These are phyloP conservation scores for Albatrellus ellisii DNA, from an alignment of 768 basidiomycete species.

Conservation along the genomic window DNA sequence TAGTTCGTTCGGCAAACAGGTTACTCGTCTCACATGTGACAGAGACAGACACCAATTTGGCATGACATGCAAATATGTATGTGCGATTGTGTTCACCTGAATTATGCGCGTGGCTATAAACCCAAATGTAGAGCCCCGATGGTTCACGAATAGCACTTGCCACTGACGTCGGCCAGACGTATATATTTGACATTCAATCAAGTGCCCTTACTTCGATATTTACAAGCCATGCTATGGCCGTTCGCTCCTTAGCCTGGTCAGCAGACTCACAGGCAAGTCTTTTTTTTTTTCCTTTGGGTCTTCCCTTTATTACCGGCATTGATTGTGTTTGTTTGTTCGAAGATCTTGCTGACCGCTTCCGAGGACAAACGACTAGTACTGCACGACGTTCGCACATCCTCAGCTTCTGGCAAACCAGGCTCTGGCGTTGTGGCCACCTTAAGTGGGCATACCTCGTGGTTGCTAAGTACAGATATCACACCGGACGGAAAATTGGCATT, in stretches of 20 bases:
- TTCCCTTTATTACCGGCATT: neutral
- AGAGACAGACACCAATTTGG: conserved; percentile 70
- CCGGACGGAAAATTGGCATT: conserved; percentile 69
- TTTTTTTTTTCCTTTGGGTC: conserved; percentile 5
- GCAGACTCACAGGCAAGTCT: conserved; percentile 68
- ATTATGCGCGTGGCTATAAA: neutral
- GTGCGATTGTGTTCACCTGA: conserved; percentile 18
- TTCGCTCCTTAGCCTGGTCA: conserved; percentile 82
- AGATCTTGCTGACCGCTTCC: conserved; percentile 83
- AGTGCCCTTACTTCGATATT: conserved; percentile 53
- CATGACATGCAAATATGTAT: conserved; percentile 58
- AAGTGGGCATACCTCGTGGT: conserved; percentile 86
- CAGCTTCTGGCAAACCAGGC: conserved; percentile 43
- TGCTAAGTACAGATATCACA: conserved; percentile 69
- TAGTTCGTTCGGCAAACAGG: conserved; percentile 53
- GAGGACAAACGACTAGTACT: conserved; percentile 87
- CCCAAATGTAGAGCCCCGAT: conserved; percentile 61
- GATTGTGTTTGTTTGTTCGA: too few species aligned
- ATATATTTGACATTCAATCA: conserved; percentile 70
- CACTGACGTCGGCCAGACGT: conserved; percentile 80
- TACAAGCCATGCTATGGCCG: conserved; percentile 82
- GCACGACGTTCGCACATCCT: conserved; percentile 73
- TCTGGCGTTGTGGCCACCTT: conserved; percentile 75
- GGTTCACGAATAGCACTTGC: conserved; percentile 73
- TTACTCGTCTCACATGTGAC: conserved; percentile 39